Conservation (phyloP, 225 moss, liverwort and hornwort genomes). For the Climacium dendroides region DNA sequence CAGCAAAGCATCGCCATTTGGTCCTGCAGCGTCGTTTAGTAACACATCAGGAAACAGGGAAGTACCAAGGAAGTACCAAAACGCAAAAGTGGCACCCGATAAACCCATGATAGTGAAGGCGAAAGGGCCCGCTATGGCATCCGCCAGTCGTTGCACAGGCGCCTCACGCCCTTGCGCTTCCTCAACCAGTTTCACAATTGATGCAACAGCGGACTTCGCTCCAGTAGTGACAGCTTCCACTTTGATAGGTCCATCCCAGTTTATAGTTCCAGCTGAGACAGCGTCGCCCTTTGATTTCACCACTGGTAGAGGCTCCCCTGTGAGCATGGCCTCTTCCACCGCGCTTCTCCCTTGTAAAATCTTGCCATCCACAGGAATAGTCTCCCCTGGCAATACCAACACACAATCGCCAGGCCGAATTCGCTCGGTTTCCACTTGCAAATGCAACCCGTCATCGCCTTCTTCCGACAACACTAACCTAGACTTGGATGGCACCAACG, state of each 20-base stretch:
- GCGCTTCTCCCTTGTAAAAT: slow-evolving; percentile 62
- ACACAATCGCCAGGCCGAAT: slow-evolving; percentile 72
- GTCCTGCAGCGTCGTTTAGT: slow-evolving; percentile 72
- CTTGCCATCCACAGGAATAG: slow-evolving; percentile 81
- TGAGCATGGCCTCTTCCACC: slow-evolving; percentile 95
- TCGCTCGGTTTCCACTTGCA: slow-evolving; percentile 75
- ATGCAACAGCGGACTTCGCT: slow-evolving; percentile 57
- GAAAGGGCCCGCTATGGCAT: slow-evolving; percentile 81
- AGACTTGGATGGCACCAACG: slow-evolving; percentile 73
- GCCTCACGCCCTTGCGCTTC: slow-evolving; percentile 94
- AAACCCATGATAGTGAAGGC: slow-evolving; percentile 80
- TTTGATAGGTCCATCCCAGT: slow-evolving; percentile 92
- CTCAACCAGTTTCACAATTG: slow-evolving; percentile 74
- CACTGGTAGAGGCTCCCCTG: slow-evolving; percentile 84
- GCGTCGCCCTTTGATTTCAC: slow-evolving; percentile 48
- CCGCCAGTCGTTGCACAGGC: slow-evolving; percentile 81
- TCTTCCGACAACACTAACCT: slow-evolving; percentile 67
- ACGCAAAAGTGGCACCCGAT: slow-evolving; percentile 70
- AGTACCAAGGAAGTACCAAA: slow-evolving; percentile 85
- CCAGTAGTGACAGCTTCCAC: slow-evolving; percentile 63
- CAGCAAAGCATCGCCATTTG: slow-evolving; percentile 62
- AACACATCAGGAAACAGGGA: slow-evolving; percentile 66
- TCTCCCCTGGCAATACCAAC: slow-evolving; percentile 78
- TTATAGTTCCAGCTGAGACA: slow-evolving; percentile 83
- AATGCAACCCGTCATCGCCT: slow-evolving; percentile 28